Evolutionary conservation across 1,139 yeast species (phyloP).

Genomic region (Protomyces inouyei): DNA sequence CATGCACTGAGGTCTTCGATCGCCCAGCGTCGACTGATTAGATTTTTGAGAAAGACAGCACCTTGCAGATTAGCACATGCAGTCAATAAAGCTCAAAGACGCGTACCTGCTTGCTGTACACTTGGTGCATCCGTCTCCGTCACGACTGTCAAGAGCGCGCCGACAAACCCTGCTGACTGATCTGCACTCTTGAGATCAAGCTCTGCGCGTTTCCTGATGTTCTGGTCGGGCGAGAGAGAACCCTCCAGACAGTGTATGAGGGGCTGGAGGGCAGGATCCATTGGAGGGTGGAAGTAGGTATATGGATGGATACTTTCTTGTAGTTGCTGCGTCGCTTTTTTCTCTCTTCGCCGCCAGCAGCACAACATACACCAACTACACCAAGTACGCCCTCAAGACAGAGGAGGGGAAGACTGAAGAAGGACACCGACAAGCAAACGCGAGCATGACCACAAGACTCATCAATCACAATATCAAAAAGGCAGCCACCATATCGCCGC

Average conservation of each 20-base stretch:
- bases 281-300: neutral
- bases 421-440: too few species aligned
- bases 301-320: neutral
- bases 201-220: slow-evolving; percentile 45
- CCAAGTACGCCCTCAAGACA: too few species aligned
- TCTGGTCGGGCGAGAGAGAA: slow-evolving; percentile 67
- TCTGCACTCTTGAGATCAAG: slow-evolving; percentile 22
- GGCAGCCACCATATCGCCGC: neutral
- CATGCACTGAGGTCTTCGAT: slow-evolving; percentile 35
- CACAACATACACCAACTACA: neutral
- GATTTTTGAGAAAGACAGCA: slow-evolving; percentile 81
- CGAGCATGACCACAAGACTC: neutral
- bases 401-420: too few species aligned
- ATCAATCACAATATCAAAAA: neutral
- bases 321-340: neutral
- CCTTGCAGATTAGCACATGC: slow-evolving; percentile 45
- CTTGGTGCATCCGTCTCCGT: slow-evolving; percentile 36
- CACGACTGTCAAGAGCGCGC: slow-evolving; percentile 76
- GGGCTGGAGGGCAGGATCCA: slow-evolving; percentile 22
- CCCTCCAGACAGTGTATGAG: slow-evolving; percentile 63
- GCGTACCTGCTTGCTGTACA: slow-evolving; percentile 34
- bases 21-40: slow-evolving; percentile 62
- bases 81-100: neutral
- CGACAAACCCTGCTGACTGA: slow-evolving; percentile 61
- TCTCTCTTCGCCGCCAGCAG: neutral